Conservation (phyloP, 148 eudicot species). For the Camellia granthamiana region DNA sequence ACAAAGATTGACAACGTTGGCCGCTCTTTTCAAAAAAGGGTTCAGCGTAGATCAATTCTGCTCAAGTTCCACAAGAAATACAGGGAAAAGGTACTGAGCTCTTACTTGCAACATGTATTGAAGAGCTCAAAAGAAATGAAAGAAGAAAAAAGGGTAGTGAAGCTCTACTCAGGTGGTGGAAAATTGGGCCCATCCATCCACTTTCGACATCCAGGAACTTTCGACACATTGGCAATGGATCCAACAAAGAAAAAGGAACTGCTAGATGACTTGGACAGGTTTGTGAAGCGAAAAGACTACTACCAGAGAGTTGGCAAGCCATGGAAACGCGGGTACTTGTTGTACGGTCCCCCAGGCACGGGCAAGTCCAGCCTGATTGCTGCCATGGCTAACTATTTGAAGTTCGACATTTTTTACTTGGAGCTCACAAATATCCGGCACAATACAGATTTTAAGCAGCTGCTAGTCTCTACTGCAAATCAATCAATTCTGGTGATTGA, state of each 20-base stretch:
- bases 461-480: slow-evolving; percentile 13
- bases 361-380: slow-evolving; percentile 32
- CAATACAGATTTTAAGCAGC: slow-evolving; percentile 12
- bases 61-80: slow-evolving; percentile 13
- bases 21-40: no score
- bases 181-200: slow-evolving; percentile 22
- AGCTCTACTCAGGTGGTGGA: not conserved
- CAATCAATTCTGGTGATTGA: slow-evolving; percentile 24
- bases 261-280: slow-evolving; percentile 21
- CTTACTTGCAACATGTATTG: slow-evolving; percentile 13
- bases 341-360: slow-evolving; percentile 28
- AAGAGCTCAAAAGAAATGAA: slow-evolving; percentile 4
- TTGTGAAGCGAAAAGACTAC: slow-evolving; percentile 19
- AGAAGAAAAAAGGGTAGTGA: slow-evolving; percentile 6
- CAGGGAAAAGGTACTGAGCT: slow-evolving; percentile 8
- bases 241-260: slow-evolving; percentile 19
- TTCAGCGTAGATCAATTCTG: slow-evolving; percentile 7
- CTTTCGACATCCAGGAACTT: slow-evolving; percentile 19
- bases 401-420: slow-evolving; percentile 20
- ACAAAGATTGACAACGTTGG: not conserved
- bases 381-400: slow-evolving; percentile 28
- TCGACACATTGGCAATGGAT: slow-evolving; percentile 28
- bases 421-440: slow-evolving; percentile 6
- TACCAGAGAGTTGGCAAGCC: slow-evolving; percentile 23
- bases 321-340: slow-evolving; percentile 30